Evolutionary conservation across 352 stramenopile species (phyloP), one percentile per base, ranked within the genome.

Genomic region (Thalassiosira mediterranea): DNA sequence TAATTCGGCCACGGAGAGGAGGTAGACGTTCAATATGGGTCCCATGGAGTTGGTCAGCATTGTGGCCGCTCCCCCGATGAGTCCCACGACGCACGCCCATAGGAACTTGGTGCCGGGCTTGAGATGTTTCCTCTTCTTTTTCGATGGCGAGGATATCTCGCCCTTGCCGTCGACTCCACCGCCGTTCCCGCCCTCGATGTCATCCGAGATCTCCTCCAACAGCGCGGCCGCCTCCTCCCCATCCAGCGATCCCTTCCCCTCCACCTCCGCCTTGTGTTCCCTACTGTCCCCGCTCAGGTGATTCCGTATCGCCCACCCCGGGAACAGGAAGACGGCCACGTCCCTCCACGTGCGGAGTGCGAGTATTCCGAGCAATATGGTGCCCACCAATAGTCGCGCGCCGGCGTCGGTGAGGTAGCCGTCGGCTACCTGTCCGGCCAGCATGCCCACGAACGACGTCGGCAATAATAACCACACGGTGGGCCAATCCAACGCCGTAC

Each of bases 1-100:
- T 28, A 86, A 54, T 49, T 79, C 46, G 29, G 56, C 66, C 8
- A 86, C 67, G 28, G 72, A 83, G 2, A 86, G 47, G 17, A 86
- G 61, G 48, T 83, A 86, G 2, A 86, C 67, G 47, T 86, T 86
- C 0, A 86, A 32, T 52, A 86, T 86, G 26, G 77, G 77, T n/a
- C 77, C 77, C 77, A 86, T 86, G 37, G 48, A 49, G 59, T 86
- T 86, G 5, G 67, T 86, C 7, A 86, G 46, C 77, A 86, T 86
- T 4, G 72, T 86, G 13, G 77, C 68, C 49, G 58, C 34, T 17
- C 75, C 75, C 17, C 77, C 77, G 13, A 86, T 54, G 19, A 83
- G 38, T 13, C 77, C 77, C 17, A 86, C 77, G 8, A 66, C 44
- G 47, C 52, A 70, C n/a, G 68, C 72, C 72, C 72, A 82, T 19